Percentiles rank a stretch among this genome's conserved stretches.
These are phyloP conservation scores for Penicillium ochrochloron DNA, from an alignment of 495 filamentous ascomycete species.

Conservation along the genomic window DNA sequence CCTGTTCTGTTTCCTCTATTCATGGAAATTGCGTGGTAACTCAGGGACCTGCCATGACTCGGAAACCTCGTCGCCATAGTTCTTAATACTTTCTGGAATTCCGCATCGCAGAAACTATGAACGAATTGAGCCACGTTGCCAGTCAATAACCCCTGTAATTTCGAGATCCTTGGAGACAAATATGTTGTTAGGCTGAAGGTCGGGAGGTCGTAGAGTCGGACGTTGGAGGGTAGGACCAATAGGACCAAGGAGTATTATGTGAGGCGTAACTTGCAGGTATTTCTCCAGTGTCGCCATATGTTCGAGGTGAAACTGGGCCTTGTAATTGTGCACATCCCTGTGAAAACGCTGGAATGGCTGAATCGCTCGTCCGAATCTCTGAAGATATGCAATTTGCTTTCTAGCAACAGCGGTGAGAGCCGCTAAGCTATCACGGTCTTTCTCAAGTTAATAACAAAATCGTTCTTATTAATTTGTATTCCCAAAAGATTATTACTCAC, in stretches of 20 bases:
- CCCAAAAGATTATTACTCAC: conserved; percentile 14
- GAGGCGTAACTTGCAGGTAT: conserved; percentile 25
- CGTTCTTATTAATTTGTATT: neutral
- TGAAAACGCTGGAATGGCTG: conserved; percentile 26
- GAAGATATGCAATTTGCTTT: conserved; percentile 26
- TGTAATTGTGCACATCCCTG: conserved; percentile 25
- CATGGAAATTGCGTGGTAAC: too few relatives aligned
- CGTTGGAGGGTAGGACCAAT: conserved; percentile 11
- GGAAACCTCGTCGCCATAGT: too few relatives aligned
- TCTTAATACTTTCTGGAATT: too few relatives aligned
- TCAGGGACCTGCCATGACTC: too few relatives aligned
- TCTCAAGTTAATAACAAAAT: neutral
- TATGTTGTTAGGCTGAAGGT: conserved; percentile 33
- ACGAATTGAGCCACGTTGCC: too few relatives aligned
- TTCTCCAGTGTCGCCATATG: conserved; percentile 19
- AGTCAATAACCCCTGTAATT: conserved; percentile 1
- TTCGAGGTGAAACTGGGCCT: conserved; percentile 22
- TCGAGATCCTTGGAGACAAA: conserved; percentile 21
- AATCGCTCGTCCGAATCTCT: conserved; percentile 22
- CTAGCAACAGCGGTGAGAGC: conserved; percentile 21
- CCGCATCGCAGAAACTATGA: too few relatives aligned
- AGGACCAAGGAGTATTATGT: conserved; percentile 9
- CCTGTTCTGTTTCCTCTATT: too few relatives aligned
- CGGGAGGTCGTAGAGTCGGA: conserved; percentile 28
- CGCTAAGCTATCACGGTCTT: conserved; percentile 17